Base-by-base conservation (phyloP, 2,329 filamentous ascomycete genomes). In the Scedosporium minutisporum region DNA sequence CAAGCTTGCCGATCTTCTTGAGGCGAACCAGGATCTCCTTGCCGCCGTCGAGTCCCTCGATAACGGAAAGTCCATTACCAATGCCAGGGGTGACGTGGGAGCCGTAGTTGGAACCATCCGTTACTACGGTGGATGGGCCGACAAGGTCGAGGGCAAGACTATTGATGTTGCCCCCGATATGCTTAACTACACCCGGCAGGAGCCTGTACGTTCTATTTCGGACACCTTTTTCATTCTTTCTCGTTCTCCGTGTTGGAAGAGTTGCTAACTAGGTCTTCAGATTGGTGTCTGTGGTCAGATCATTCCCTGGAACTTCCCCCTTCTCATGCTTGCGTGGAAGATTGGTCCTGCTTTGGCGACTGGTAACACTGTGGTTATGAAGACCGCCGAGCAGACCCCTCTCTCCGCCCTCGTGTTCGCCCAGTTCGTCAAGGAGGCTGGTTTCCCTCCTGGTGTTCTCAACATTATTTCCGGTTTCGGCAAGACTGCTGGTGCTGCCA, bases 101-200 rank as follows among this genome's bases (percentile, higher is more conserved):
- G 82, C 84, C 68, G 87, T 87, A 64, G 80, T 84, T 67, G 87
- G 82, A 71, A 88, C 84, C 77, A 76, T 97, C 71, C 86, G 92
- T 76, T 97, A 78, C 73, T 78, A 77, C 70, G 91, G 84, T 71
- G 92, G 92, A 65, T 96, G 89, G 87, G 90, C 91, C 70, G 92
- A 96, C 82, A 96, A 96, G 86, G 87, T 95, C 67, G 82, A 87
- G 76, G 91, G 92, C 76, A 91, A 93, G 81, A 91, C 91, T 63
- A 87, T 95, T 67, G 90, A 96, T 70, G 89, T 91, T 68, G 79
- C 83, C 70, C 83, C 85, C 64, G 87, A 90, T 67, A 91, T 87
- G 75, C 91, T 96, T 79, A 88, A 90, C 79, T 96, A 95, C 80
- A 92, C 90, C 66, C 80, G 84, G 70, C 84, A 86, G 68, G 90